A percentile compares a stretch with the other conserved stretches of the same genome.
phyloP scores from a whole-genome alignment of 768 basidiomycete species.

The Galerina marginata region DNA sequence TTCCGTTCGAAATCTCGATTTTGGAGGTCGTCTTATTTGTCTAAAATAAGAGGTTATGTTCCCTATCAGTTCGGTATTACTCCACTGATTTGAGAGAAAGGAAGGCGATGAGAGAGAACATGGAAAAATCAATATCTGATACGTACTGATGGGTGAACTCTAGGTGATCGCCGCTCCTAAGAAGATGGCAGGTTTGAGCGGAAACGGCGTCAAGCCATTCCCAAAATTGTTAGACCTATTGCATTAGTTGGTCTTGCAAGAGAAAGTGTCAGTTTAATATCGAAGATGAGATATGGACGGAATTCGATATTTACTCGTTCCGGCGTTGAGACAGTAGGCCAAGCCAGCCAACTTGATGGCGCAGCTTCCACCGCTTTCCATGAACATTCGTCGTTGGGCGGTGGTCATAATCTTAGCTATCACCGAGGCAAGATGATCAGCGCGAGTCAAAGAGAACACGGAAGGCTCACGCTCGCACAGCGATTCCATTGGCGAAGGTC shows the following conservation, averaged over 20 bases:
- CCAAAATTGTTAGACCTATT: constrained; percentile 24
- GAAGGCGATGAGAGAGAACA: no score
- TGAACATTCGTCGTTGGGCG: constrained; percentile 31
- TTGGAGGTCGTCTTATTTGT: constrained; percentile 27
- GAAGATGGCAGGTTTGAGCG: constrained; percentile 24
- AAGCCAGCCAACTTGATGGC: constrained; percentile 22
- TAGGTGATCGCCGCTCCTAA: constrained; percentile 19
- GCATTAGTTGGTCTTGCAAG: constrained; percentile 23
- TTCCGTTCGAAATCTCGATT: constrained; percentile 24
- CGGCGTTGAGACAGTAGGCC: constrained; percentile 31
- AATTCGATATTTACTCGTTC: constrained; percentile 19
- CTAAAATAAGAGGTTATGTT: constrained; percentile 3
- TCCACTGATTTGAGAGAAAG: no score
- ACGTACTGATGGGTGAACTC: constrained; percentile 5
- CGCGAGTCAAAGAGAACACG: not conserved
- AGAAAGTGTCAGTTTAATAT: not conserved
- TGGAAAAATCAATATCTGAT: not conserved
- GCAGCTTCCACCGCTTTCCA: constrained; percentile 14
- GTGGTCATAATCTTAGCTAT: constrained; percentile 30
- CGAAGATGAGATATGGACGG: not conserved
- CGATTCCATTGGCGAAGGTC: constrained; percentile 26
- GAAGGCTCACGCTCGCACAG: constrained; percentile 30
- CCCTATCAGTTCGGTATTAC: not conserved
- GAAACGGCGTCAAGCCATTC: constrained; percentile 20
- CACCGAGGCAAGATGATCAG: not conserved